These are phyloP conservation scores for Tetracladium maxilliforme DNA, from an alignment of 2,329 filamentous ascomycete genomes.

Conservation along the genomic window DNA sequence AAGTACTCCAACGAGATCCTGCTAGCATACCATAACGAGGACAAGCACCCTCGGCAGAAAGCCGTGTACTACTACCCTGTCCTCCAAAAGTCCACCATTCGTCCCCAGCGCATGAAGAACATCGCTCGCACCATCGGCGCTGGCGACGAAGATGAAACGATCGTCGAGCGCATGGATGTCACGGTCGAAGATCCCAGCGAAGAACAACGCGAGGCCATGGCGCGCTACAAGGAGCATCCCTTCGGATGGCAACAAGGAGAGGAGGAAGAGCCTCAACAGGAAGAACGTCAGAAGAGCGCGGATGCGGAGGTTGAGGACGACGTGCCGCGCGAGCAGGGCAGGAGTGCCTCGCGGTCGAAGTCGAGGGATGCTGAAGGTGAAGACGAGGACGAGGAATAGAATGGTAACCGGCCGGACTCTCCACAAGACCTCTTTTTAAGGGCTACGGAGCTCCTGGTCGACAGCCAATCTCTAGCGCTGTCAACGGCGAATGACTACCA, in stretches of 20 bases:
- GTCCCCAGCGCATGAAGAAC: constrained; percentile 48
- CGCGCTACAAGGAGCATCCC: constrained; percentile 26
- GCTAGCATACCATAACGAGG: constrained; percentile 40
- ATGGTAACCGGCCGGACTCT: too few species aligned
- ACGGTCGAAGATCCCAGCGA: constrained; percentile 39
- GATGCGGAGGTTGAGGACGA: constrained; percentile 11
- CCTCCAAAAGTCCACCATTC: constrained; percentile 46
- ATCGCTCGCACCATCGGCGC: constrained; percentile 27
- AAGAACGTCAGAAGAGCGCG: too few species aligned
- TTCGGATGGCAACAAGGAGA: constrained; percentile 7
- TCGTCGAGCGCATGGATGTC: constrained; percentile 39
- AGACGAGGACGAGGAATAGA: constrained; percentile 6
- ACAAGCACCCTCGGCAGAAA: constrained; percentile 31
- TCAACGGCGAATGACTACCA: too few species aligned
- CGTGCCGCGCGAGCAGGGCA: constrained; percentile 3
- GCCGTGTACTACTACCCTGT: constrained; percentile 56
- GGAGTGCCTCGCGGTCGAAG: constrained; percentile 1
- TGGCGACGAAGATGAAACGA: constrained; percentile 24
- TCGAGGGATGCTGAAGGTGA: constrained; percentile 1
- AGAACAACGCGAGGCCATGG: constrained; percentile 34
- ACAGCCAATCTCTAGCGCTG: too few species aligned
- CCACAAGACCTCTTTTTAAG: too few species aligned
- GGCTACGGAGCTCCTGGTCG: too few species aligned
- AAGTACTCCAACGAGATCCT: constrained; percentile 53
- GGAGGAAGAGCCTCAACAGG: constrained; percentile 6